Evolutionary conservation across 371 early-diverging fungal genomes (phyloP).

Genomic region (Mucor piriformis): DNA sequence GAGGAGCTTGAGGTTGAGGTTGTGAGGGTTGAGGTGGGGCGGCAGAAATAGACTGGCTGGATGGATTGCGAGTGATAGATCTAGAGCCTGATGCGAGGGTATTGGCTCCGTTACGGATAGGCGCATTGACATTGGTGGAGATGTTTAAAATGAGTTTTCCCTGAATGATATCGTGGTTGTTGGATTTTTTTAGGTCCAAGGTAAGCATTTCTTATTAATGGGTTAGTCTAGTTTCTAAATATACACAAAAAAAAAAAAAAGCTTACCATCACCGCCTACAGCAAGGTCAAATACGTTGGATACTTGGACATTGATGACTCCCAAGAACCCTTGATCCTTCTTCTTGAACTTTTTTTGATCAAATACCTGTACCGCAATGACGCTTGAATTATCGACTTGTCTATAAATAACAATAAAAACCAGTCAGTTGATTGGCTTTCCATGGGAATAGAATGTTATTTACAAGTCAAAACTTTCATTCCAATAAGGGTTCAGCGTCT

Average conservation of each 20-base stretch:
- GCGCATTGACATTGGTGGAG: conserved; percentile 61
- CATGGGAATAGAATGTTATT: conserved; percentile 16
- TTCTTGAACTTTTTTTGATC: conserved; percentile 96
- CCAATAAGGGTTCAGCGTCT: conserved; percentile 83
- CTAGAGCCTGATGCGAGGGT: conserved; percentile 27
- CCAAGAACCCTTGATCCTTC: conserved; percentile 93
- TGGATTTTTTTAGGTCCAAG: conserved; percentile 83
- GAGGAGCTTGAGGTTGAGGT: neutral
- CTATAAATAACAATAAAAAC: conserved; percentile 32
- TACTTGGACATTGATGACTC: conserved; percentile 88
- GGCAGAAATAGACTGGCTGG: conserved; percentile 25
- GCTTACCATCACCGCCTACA: conserved; percentile 72
- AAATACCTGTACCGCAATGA: conserved; percentile 93
- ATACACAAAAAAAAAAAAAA: neutral
- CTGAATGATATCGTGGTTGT: conserved; percentile 78
- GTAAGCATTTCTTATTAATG: conserved; percentile 77
- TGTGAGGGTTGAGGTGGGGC: neutral
- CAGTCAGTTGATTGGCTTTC: neutral
- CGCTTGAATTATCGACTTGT: conserved; percentile 72
- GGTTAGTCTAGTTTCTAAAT: neutral
- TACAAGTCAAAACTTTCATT: conserved; percentile 77
- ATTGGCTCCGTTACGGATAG: conserved; percentile 35
- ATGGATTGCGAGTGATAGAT: conserved; percentile 20
- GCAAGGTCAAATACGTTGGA: conserved; percentile 77
- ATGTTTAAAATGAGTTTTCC: conserved; percentile 82